Evolutionary conservation across 352 stramenopile species (phyloP).

Genomic region (Pythium scleroteichum): DNA sequence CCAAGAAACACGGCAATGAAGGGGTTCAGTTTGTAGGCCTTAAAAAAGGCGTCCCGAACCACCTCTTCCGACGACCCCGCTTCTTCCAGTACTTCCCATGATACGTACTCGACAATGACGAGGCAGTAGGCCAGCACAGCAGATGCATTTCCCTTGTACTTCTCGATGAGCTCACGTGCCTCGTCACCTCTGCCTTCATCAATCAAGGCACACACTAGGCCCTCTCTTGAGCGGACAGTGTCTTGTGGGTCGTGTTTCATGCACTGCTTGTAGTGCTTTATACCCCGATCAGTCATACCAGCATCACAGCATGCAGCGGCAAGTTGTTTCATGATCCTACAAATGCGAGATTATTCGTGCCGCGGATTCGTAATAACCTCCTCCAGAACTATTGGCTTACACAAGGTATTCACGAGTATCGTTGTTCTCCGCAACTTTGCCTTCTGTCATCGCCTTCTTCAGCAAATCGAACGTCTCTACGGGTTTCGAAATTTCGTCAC

Average conservation of each 20-base stretch:
- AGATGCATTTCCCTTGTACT: constrained; percentile 52
- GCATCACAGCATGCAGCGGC: constrained; percentile 71
- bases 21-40: constrained; percentile 74
- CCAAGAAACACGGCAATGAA: constrained; percentile 84
- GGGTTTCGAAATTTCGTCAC: constrained; percentile 71
- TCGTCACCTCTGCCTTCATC: constrained; percentile 79
- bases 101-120: constrained; percentile 87
- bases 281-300: constrained; percentile 70
- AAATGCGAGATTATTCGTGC: too few species aligned
- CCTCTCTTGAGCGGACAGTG: constrained; percentile 60
- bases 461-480: constrained; percentile 81
- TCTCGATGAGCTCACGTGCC: constrained; percentile 66
- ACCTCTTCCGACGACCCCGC: constrained; percentile 75
- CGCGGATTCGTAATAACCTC: too few species aligned
- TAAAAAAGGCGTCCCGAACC: constrained; percentile 66
- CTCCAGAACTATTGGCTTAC: constrained; percentile 37
- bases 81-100: constrained; percentile 87
- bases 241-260: constrained; percentile 76
- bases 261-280: constrained; percentile 81
- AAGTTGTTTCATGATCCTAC: constrained; percentile 67
- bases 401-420: constrained; percentile 72
- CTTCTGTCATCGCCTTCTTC: constrained; percentile 48
- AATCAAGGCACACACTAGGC: constrained; percentile 70
- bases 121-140: constrained; percentile 80
- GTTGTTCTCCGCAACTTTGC: constrained; percentile 53